These are phyloP conservation scores for Effrenium voratum DNA, from an alignment of 73 alveolate species.

Conservation along the genomic window DNA sequence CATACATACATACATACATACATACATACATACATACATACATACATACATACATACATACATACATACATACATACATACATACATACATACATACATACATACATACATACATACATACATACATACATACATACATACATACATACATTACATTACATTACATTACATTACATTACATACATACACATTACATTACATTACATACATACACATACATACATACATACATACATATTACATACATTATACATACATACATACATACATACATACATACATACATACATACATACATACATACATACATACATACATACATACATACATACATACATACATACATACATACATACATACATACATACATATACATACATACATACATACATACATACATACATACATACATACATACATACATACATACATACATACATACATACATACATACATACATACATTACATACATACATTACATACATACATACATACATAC, in stretches of 20 bases:
- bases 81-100: background rate
- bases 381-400: too few relatives aligned
- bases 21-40: background rate
- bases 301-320: background rate
- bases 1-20: background rate
- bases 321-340: too few relatives aligned
- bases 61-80: background rate
- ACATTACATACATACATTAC: too few relatives aligned
- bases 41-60: background rate
- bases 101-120: background rate
- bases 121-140: background rate
- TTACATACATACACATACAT: background rate
- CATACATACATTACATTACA: background rate
- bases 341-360: too few relatives aligned
- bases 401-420: background rate
- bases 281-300: too few relatives aligned
- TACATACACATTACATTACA: background rate
- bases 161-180: background rate
- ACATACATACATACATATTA: background rate
- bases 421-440: background rate
- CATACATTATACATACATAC: background rate
- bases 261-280: background rate
- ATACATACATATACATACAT: too few relatives aligned
- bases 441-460: background rate
- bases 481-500: too few relatives aligned